Conservation (phyloP, 2,329 filamentous ascomycete genomes). For the Salinomyces thailandicus region DNA sequence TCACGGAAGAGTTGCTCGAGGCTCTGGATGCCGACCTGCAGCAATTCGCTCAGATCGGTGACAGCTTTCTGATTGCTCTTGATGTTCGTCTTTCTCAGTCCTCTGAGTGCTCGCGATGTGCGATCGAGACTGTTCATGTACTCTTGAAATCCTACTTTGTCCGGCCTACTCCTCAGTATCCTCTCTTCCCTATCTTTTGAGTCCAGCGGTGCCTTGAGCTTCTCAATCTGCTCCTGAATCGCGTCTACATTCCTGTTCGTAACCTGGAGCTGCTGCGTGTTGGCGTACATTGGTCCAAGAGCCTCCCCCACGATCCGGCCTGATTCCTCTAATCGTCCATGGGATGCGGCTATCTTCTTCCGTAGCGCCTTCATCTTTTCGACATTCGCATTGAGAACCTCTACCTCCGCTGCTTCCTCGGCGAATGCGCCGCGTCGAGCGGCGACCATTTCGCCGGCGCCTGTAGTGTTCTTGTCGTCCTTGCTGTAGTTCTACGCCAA, state of each 20-base stretch:
- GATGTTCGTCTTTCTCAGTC: conserved; percentile 83
- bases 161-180: conserved; percentile 69
- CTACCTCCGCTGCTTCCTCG: conserved; percentile 58
- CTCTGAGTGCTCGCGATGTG: conserved; percentile 69
- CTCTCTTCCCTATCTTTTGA: conserved; percentile 85
- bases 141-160: conserved; percentile 67
- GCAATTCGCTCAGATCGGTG: conserved; percentile 62
- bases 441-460: conserved; percentile 38
- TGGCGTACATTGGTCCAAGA: conserved; percentile 82
- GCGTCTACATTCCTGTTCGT: conserved; percentile 81
- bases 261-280: conserved; percentile 82
- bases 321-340: conserved; percentile 72
- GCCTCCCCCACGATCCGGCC: conserved; percentile 87
- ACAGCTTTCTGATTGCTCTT: conserved; percentile 86
- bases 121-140: conserved; percentile 87
- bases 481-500: no score
- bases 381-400: conserved; percentile 58
- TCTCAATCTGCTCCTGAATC: conserved; percentile 77
- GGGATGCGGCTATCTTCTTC: conserved; percentile 86
- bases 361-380: conserved; percentile 89
- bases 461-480: no score
- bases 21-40: conserved; percentile 70
- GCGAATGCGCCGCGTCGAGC: conserved; percentile 48
- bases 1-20: conserved; percentile 77
- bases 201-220: conserved; percentile 80